These are phyloP conservation scores for Endotrypanum monterogeii DNA, from an alignment of 208 protist genomes.

Conservation along the genomic window DNA sequence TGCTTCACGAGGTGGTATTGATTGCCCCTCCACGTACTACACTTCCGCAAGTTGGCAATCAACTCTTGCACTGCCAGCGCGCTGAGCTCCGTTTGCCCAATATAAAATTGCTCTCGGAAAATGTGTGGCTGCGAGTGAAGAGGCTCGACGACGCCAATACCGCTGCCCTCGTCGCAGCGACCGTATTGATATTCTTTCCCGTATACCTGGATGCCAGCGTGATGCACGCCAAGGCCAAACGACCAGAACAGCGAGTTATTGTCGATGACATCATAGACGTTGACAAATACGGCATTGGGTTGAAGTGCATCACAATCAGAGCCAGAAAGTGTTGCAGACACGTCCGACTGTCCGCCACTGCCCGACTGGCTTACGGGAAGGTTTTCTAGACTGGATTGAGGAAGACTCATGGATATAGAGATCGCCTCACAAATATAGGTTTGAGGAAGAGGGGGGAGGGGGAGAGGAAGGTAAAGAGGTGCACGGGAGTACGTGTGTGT, in stretches of 20 bases:
- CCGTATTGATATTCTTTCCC: constrained; percentile 69
- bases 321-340: neutral
- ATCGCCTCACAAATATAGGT: neutral
- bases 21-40: constrained; percentile 41
- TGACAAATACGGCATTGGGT: constrained; percentile 63
- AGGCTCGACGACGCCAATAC: constrained; percentile 46
- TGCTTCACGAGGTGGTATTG: constrained; percentile 66
- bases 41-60: constrained; percentile 28
- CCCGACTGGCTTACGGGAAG: constrained; percentile 9
- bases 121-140: constrained; percentile 55
- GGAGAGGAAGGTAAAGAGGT: neutral
- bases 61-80: constrained; percentile 34
- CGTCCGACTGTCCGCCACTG: neutral
- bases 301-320: constrained; percentile 12
- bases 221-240: constrained; percentile 66
- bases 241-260: constrained; percentile 49
- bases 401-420: constrained; percentile 1
- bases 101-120: constrained; percentile 73
- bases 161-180: constrained; percentile 39
- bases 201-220: constrained; percentile 78
- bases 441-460: neutral
- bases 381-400: neutral
- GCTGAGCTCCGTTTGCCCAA: constrained; percentile 57
- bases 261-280: constrained; percentile 70
- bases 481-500: too few species aligned